Evolutionary conservation across 805 yeast genomes (phyloP).

Genomic region (Middelhovenomyces tepae): DNA sequence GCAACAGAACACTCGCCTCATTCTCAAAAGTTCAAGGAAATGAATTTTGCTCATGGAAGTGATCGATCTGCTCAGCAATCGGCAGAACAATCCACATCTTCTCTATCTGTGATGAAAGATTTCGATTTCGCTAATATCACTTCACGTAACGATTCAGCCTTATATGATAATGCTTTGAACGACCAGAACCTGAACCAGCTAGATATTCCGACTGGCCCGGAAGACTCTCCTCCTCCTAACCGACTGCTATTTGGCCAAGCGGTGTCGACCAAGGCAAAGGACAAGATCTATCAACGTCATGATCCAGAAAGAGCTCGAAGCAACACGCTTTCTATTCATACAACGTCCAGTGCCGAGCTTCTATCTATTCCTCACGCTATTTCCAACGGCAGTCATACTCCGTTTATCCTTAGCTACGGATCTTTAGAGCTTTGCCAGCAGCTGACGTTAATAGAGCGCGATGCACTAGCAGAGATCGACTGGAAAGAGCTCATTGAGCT

Average conservation of each 20-base stretch:
- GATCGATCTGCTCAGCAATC: too few species aligned
- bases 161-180: slow-evolving; percentile 1
- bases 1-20: not conserved
- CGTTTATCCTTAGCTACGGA: slow-evolving; percentile 69
- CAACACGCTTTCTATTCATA: slow-evolving; percentile 1
- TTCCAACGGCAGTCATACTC: slow-evolving; percentile 53
- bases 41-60: slow-evolving; percentile 6
- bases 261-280: too few species aligned
- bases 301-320: not conserved
- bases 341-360: slow-evolving; percentile 13
- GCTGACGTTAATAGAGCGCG: slow-evolving; percentile 78
- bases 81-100: too few species aligned
- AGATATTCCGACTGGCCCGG: slow-evolving; percentile 1
- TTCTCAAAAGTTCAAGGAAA: slow-evolving; percentile 3
- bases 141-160: too few species aligned
- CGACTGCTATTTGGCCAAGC: too few species aligned
- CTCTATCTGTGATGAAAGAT: too few species aligned
- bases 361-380: slow-evolving; percentile 35
- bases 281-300: not conserved
- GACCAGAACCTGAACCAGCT: slow-evolving; percentile 1
- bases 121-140: too few species aligned
- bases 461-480: slow-evolving; percentile 74
- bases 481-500: slow-evolving; percentile 84
- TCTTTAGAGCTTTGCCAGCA: slow-evolving; percentile 67
- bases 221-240: too few species aligned